Evolutionary conservation across 768 basidiomycete species (phyloP).

Genomic region (Termitomyces sp.): DNA sequence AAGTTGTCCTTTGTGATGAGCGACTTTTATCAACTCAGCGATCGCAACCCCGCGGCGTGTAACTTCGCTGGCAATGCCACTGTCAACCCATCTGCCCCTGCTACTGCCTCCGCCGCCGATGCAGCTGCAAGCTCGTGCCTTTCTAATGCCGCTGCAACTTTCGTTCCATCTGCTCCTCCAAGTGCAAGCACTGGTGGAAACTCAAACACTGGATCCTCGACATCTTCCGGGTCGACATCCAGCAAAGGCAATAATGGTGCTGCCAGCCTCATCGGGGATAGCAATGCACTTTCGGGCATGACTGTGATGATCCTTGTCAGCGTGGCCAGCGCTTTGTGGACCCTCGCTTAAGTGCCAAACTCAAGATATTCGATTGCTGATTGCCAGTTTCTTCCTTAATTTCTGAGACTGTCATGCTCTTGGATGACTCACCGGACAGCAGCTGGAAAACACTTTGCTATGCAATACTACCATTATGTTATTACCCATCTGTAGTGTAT

Average conservation of each 20-base stretch:
- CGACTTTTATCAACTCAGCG: conserved; percentile 65
- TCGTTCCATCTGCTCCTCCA: conserved; percentile 51
- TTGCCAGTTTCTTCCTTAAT: not conserved
- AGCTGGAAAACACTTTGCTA: conserved; percentile 8
- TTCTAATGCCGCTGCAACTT: conserved; percentile 57
- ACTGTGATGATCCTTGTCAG: conserved; percentile 29
- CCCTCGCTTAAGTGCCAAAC: conserved; percentile 31
- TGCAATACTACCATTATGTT: conserved; percentile 10
- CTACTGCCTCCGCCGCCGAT: conserved; percentile 43
- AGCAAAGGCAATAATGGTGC: conserved; percentile 16
- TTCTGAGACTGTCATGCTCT: not conserved
- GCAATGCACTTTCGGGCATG: conserved; percentile 33
- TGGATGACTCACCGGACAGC: not conserved
- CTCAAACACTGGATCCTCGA: conserved; percentile 12
- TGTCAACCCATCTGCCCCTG: conserved; percentile 53
- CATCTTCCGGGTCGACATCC: conserved; percentile 18
- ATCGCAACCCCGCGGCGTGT: conserved; percentile 60
- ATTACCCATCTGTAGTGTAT: conserved; percentile 12
- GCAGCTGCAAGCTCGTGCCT: conserved; percentile 66
- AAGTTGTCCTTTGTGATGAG: conserved; percentile 84
- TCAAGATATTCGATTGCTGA: not conserved
- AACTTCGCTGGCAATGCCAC: conserved; percentile 85
- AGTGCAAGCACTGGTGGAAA: conserved; percentile 23
- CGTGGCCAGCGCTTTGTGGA: conserved; percentile 40
- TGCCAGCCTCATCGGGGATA: conserved; percentile 19